phyloP scores from a whole-genome alignment of 148 eudicot species.

The Hydrangea macrophylla region DNA sequence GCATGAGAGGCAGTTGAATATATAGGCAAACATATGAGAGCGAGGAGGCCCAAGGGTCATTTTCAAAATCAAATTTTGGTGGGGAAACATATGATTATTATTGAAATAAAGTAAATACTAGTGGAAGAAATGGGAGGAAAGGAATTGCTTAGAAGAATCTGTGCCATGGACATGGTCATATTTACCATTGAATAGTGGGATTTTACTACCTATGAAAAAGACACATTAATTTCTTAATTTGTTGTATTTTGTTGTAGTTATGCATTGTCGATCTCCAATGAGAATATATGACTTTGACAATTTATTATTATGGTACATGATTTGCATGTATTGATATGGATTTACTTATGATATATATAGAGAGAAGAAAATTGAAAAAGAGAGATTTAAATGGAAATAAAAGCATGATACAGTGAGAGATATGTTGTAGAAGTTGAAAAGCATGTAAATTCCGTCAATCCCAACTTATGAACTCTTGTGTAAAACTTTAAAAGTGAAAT shows the following conservation, averaged over 20 bases:
- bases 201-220: conserved; percentile 1
- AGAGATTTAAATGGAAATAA: too few relatives aligned
- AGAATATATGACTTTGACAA: too few relatives aligned
- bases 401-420: too few relatives aligned
- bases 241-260: not conserved
- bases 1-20: not conserved
- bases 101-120: not conserved
- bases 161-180: not conserved
- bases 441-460: too few relatives aligned
- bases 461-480: too few relatives aligned
- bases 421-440: too few relatives aligned
- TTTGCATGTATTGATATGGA: too few relatives aligned
- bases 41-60: not conserved
- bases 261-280: too few relatives aligned
- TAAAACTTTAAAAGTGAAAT: too few relatives aligned
- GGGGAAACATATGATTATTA: not conserved
- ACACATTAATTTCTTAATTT: not conserved
- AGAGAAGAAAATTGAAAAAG: too few relatives aligned
- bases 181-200: conserved; percentile 7
- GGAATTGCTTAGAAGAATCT: not conserved
- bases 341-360: too few relatives aligned
- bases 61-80: not conserved
- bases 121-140: conserved; percentile 11
- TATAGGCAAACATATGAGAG: not conserved
- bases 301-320: too few relatives aligned